Evolutionary conservation across 495 filamentous ascomycete genomes (phyloP).

Genomic region (Massariosphaeria phaeospora): DNA sequence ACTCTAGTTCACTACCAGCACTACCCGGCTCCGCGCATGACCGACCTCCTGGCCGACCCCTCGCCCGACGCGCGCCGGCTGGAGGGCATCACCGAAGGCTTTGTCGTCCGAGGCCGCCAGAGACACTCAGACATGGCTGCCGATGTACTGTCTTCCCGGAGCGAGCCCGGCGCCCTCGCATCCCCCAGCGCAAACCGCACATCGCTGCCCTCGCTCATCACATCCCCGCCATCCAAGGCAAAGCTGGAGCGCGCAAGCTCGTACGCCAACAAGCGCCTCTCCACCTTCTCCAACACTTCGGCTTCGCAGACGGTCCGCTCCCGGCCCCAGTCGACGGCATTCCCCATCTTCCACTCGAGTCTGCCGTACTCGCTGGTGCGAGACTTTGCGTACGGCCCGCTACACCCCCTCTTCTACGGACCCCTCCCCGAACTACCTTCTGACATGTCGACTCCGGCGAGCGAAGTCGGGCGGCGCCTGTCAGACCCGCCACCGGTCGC

Average conservation of each 20-base stretch:
- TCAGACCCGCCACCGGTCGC: constrained; percentile 69
- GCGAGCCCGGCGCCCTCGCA: constrained; percentile 42
- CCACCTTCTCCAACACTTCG: constrained; percentile 56
- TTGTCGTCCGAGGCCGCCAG: constrained; percentile 22
- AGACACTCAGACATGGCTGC: constrained; percentile 30
- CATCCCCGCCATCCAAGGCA: constrained; percentile 53
- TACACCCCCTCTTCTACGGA: constrained; percentile 88
- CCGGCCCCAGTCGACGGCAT: constrained; percentile 69
- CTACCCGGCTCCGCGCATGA: constrained; percentile 19
- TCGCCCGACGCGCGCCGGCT: constrained; percentile 16
- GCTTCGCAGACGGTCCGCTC: constrained; percentile 54
- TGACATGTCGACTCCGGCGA: constrained; percentile 76
- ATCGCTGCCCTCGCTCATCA: constrained; percentile 60
- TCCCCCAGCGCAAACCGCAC: constrained; percentile 52
- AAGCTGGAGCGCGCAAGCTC: constrained; percentile 54
- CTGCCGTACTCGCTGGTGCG: constrained; percentile 85
- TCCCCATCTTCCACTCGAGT: constrained; percentile 79
- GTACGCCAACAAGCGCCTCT: constrained; percentile 41
- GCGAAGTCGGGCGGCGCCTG: constrained; percentile 67
- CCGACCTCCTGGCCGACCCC: constrained; percentile 18
- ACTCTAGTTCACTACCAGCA: background rate
- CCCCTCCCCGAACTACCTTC: constrained; percentile 73
- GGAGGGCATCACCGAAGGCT: constrained; percentile 23
- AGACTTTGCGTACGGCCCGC: constrained; percentile 86
- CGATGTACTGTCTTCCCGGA: constrained; percentile 39